Percentiles rank a stretch among this genome's conserved stretches.
These are phyloP conservation scores for Serendipita indica DNA, from an alignment of 768 basidiomycete genomes.

Conservation along the genomic window DNA sequence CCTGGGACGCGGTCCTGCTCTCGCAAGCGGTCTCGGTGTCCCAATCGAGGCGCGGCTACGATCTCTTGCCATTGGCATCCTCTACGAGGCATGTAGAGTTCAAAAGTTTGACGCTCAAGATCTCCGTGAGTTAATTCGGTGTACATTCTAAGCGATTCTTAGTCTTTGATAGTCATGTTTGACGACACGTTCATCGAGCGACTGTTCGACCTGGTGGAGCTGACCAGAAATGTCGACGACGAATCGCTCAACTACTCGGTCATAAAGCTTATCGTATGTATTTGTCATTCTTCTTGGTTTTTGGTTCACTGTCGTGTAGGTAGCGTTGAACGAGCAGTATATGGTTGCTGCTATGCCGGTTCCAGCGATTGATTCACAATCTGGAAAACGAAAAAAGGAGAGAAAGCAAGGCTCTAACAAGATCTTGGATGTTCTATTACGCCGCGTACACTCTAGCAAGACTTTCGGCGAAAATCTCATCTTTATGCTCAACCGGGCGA, in stretches of 20 bases:
- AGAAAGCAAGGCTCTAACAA: slow-evolving; percentile 40
- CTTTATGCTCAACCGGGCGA: slow-evolving; percentile 93
- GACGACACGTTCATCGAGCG: slow-evolving; percentile 73
- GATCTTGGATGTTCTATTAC: slow-evolving; percentile 67
- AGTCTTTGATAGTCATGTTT: slow-evolving; percentile 47
- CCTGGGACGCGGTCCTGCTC: slow-evolving; percentile 33
- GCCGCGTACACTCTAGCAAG: slow-evolving; percentile 72
- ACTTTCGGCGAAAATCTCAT: slow-evolving; percentile 98
- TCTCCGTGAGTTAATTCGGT: slow-evolving; percentile 40
- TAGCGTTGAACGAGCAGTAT: slow-evolving; percentile 93
- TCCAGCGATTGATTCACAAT: slow-evolving; percentile 16
- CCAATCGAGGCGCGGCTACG: slow-evolving; percentile 78
- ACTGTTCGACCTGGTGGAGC: slow-evolving; percentile 86
- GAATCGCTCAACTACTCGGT: slow-evolving; percentile 92
- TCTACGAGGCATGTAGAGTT: slow-evolving; percentile 89
- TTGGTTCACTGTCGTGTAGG: slow-evolving; percentile 28
- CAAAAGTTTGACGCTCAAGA: slow-evolving; percentile 69
- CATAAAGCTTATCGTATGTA: slow-evolving; percentile 78
- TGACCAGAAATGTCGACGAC: slow-evolving; percentile 73
- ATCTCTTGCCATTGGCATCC: slow-evolving; percentile 49
- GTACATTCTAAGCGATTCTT: neutral
- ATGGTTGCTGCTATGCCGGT: slow-evolving; percentile 67
- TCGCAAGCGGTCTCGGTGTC: slow-evolving; percentile 27
- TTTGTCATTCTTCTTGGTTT: neutral
- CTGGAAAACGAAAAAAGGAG: slow-evolving; percentile 29